A percentile compares a stretch with the other conserved stretches of the same genome.
These are phyloP conservation scores for Trichophyton verrucosum DNA, from an alignment of 2,329 filamentous ascomycete species.

Conservation along the genomic window DNA sequence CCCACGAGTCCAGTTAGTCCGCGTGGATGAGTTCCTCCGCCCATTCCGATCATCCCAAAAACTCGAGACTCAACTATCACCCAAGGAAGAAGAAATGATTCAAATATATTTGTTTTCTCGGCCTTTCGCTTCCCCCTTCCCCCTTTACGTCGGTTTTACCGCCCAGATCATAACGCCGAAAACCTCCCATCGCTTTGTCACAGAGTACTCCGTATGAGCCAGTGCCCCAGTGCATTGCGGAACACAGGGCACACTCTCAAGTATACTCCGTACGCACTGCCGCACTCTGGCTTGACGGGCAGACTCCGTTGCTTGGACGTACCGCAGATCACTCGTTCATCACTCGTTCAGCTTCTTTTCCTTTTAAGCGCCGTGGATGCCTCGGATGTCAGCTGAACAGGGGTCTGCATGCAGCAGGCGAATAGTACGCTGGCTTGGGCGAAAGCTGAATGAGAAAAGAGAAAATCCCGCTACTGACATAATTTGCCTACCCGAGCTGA, in stretches of 20 bases:
- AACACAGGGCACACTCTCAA: not conserved
- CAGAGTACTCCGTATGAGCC: not conserved
- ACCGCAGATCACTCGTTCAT: slow-evolving; percentile 1
- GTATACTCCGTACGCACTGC: not conserved
- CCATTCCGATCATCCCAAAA: not conserved
- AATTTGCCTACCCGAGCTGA: not conserved
- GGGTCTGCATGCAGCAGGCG: not conserved
- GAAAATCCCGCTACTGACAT: not conserved
- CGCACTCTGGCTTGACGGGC: not conserved
- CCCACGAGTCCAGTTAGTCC: not conserved
- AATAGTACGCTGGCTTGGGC: not conserved
- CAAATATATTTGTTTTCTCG: not conserved
- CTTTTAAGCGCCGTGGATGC: slow-evolving; percentile 2
- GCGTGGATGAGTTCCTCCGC: not conserved
- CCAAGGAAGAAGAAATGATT: not conserved
- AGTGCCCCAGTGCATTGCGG: not conserved
- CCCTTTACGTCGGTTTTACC: not conserved
- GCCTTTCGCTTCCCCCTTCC: not conserved
- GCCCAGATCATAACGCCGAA: not conserved
- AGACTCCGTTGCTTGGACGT: not conserved
- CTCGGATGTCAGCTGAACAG: slow-evolving; percentile 2
- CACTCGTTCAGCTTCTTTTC: not conserved
- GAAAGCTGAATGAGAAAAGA: slow-evolving; percentile 2
- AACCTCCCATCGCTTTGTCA: not conserved
- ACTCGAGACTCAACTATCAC: not conserved